Evolutionary conservation across 305 asterid species (phyloP), one percentile per base, ranked within the genome.

Genomic region (Lippia alba): DNA sequence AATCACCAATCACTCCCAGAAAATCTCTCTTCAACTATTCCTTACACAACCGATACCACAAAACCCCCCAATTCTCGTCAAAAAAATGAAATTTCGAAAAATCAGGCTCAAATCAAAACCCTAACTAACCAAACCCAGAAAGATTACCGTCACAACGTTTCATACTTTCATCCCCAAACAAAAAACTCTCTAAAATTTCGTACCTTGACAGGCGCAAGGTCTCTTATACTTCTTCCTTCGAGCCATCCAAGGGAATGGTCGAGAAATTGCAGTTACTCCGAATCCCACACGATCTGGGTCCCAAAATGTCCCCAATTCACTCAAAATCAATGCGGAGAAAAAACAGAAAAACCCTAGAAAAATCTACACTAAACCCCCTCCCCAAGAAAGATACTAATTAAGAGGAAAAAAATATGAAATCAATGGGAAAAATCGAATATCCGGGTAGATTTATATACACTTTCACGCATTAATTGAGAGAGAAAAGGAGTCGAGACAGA

Each of bases 181-280:
- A 10, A 18, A 50, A 51, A 8, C 20, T 17, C 4, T 18, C 66
- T 69, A 18, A 12, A 39, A 57, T 16, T 72, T 54, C 70, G 70
- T 73, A 87, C 92, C 90, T 76, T 58, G 49, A 64, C 67, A 74
- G 3, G 70, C 11, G 58, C 66, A 67, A 59, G 64, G 75, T 70
- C 74, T 73, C 79, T 69, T 61, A 79, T 15, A 70, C 78, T 70
- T 80, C 44, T 59, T 76, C 80, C 74, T 74, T 60, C 85, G 70
- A 69, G 79, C 74, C 86, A 83, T 81, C 70, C 74, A 39, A 17
- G 39, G 54, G 36, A 78, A 71, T 56, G 44, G 46, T 17, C 69
- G 67, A 71, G 40, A 56, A 6, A 12, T 40, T 50, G 48, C 5
- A 46, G 63, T 8, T 33, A 44, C 67, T 57, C 12, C 71, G 18